A percentile compares a stretch with the other conserved stretches of the same genome.
phyloP scores from a whole-genome alignment of 1,284 basidiomycete species.

The Fomitopsis palustris region DNA sequence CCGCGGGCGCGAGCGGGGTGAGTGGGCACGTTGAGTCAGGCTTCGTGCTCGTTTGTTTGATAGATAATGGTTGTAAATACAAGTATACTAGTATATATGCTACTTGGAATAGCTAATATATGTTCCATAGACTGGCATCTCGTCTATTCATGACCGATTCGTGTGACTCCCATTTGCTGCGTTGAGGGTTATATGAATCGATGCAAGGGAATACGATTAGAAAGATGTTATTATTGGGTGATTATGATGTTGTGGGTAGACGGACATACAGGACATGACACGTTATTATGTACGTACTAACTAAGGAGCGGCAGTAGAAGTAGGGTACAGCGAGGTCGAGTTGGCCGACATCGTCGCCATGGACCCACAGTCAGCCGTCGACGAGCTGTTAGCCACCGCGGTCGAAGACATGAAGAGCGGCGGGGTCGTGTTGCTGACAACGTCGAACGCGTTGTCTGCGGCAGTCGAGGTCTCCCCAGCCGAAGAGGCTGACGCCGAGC shows the following conservation, averaged over 20 bases:
- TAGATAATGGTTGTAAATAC: background rate
- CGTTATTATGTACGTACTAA: background rate
- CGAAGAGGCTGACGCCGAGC: background rate
- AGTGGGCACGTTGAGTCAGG: background rate
- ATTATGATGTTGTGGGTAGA: background rate
- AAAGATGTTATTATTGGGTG: background rate
- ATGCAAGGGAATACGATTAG: background rate
- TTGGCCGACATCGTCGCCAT: background rate
- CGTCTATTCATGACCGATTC: background rate
- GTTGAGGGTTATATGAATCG: background rate
- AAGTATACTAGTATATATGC: background rate
- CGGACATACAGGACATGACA: background rate
- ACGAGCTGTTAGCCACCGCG: background rate
- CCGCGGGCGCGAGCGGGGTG: background rate
- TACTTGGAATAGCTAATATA: background rate
- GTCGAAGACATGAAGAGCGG: constrained; percentile 2
- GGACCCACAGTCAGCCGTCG: background rate
- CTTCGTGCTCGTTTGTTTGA: background rate
- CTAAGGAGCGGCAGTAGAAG: background rate
- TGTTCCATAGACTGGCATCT: background rate
- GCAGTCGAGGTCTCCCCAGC: background rate
- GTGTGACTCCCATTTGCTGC: too few species aligned
- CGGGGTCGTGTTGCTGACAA: background rate
- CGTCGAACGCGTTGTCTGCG: background rate
- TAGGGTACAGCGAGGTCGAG: background rate